Percentiles rank a stretch among this genome's conserved stretches.
phyloP scores from a whole-genome alignment of 805 yeast species.

The Yarrowia sp. region DNA sequence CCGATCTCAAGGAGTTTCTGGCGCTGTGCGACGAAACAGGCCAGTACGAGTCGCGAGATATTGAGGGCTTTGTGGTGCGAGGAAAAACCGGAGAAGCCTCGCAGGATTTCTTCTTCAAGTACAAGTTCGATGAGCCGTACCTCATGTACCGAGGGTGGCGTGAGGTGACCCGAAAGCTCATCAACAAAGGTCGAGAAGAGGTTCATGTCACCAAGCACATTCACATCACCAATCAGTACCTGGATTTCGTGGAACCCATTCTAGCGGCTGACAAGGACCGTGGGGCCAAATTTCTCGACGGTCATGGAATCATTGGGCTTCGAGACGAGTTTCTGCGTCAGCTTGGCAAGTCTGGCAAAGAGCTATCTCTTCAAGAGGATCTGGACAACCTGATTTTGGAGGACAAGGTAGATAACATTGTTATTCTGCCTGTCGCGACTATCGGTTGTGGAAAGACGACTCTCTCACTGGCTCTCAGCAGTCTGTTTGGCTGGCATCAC shows the following conservation, averaged over 20 bases:
- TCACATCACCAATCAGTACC: constrained; percentile 59
- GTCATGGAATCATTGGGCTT: constrained; percentile 76
- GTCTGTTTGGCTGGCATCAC: constrained; percentile 72
- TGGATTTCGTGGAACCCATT: constrained; percentile 67
- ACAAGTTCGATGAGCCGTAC: constrained; percentile 94
- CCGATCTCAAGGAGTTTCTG: constrained; percentile 59
- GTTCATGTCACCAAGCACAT: constrained; percentile 45
- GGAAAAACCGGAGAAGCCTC: constrained; percentile 52
- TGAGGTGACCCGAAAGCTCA: constrained; percentile 71
- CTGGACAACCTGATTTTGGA: constrained; percentile 26
- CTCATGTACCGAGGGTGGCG: constrained; percentile 88
- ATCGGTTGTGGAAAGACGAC: constrained; percentile 97
- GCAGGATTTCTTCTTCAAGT: constrained; percentile 81
- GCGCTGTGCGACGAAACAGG: constrained; percentile 70
- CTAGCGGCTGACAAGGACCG: constrained; percentile 59
- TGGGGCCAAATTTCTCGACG: constrained; percentile 56
- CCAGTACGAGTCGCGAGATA: constrained; percentile 69
- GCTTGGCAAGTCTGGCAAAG: constrained; percentile 64
- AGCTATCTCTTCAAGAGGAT: constrained; percentile 49
- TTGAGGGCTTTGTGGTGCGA: constrained; percentile 94
- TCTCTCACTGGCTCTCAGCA: constrained; percentile 63
- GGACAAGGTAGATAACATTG: constrained; percentile 49
- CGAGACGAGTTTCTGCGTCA: constrained; percentile 68
- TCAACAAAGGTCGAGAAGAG: constrained; percentile 42
- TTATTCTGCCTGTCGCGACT: constrained; percentile 83